Evolutionary conservation across 2,329 filamentous ascomycete species (phyloP).

Genomic region (Aspergillus aculeatus): DNA sequence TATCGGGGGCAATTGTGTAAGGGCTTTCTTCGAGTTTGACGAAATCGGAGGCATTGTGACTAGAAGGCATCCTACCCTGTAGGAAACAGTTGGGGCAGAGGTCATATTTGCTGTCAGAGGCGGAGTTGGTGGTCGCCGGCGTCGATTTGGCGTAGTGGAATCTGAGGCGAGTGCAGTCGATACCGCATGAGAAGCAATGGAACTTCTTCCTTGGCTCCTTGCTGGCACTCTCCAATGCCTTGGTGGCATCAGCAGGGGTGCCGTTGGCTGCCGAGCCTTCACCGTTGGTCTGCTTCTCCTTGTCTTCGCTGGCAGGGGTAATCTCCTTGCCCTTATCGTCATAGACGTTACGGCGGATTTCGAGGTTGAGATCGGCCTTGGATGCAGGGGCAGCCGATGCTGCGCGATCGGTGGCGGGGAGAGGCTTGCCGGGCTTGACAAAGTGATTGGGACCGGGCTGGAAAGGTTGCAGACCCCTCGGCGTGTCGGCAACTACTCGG

Average conservation of each 20-base stretch:
- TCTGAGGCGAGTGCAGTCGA: conserved; percentile 75
- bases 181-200: conserved; percentile 87
- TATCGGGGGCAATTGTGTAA: conserved; percentile 74
- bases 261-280: conserved; percentile 69
- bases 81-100: conserved; percentile 89
- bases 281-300: conserved; percentile 67
- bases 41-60: conserved; percentile 77
- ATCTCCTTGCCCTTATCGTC: conserved; percentile 87
- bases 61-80: conserved; percentile 77
- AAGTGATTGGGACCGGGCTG: conserved; percentile 80
- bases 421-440: conserved; percentile 60
- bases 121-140: conserved; percentile 56
- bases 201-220: conserved; percentile 66
- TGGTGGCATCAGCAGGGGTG: conserved; percentile 57
- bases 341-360: conserved; percentile 92
- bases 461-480: conserved; percentile 89
- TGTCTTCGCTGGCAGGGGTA: conserved; percentile 64
- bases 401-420: conserved; percentile 68
- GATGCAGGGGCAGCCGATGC: conserved; percentile 63
- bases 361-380: conserved; percentile 85
- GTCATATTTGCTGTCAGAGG: conserved; percentile 70
- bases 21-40: conserved; percentile 84
- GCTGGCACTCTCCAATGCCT: conserved; percentile 59
- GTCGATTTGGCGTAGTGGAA: conserved; percentile 68
- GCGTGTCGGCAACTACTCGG: conserved; percentile 91